phyloP scores from a whole-genome alignment of 306 rosid genomes.

The Fagus crenata region DNA sequence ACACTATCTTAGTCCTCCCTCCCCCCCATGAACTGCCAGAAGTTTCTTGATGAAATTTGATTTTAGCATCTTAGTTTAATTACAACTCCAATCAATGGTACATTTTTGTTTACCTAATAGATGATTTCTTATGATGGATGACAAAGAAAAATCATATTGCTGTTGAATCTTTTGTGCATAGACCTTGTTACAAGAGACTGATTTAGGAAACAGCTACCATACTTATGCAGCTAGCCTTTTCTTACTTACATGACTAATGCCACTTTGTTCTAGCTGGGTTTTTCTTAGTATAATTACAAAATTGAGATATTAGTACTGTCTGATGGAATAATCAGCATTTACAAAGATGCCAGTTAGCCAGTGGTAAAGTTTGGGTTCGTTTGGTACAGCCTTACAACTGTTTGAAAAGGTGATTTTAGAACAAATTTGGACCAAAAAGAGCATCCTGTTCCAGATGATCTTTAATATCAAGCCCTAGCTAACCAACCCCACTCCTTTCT shows the following conservation, averaged over 20 bases:
- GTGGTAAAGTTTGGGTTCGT: neutral
- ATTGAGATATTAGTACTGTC: neutral
- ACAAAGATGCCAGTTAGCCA: neutral
- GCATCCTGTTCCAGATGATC: too few species aligned
- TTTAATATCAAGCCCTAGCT: too few species aligned
- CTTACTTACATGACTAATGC: neutral
- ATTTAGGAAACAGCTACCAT: neutral
- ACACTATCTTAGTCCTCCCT: neutral
- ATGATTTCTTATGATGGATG: neutral
- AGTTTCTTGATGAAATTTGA: neutral
- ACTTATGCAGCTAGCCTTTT: neutral
- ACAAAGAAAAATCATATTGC: neutral
- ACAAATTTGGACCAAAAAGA: too few species aligned
- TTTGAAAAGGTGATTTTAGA: too few species aligned
- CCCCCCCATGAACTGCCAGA: neutral
- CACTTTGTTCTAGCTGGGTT: neutral
- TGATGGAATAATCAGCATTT: neutral
- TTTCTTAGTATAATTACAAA: neutral
- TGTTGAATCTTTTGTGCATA: constrained; percentile 1
- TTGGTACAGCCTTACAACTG: too few species aligned
- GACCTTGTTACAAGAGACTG: neutral
- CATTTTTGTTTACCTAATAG: neutral
- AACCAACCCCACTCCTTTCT: too few species aligned
- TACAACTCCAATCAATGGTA: neutral
- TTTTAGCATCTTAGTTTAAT: neutral